Evolutionary conservation across 2,329 filamentous ascomycete genomes (phyloP).

Genomic region (Thielaviopsis ethacetica): DNA sequence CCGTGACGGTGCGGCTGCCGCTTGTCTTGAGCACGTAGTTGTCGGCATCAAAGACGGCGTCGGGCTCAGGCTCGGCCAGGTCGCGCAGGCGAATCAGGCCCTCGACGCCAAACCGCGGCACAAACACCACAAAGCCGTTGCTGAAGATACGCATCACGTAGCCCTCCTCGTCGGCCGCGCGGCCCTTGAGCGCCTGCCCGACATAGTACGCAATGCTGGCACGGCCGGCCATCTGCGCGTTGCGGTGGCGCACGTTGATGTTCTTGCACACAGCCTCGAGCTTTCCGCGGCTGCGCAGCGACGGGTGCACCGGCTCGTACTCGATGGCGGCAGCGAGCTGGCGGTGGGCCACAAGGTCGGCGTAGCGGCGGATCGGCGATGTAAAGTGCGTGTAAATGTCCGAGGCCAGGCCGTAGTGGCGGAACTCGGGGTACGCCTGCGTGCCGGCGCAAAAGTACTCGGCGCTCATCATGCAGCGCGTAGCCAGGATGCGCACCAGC

Average conservation of each 20-base stretch:
- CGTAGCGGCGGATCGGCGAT: slow-evolving; percentile 89
- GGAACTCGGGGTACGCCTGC: slow-evolving; percentile 83
- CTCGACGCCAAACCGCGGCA: slow-evolving; percentile 91
- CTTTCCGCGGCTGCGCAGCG: slow-evolving; percentile 63
- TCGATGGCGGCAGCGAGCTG: slow-evolving; percentile 91
- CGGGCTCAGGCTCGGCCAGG: slow-evolving; percentile 54
- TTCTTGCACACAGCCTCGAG: slow-evolving; percentile 94
- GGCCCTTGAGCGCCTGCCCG: slow-evolving; percentile 69
- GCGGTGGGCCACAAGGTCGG: slow-evolving; percentile 85
- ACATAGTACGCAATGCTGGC: slow-evolving; percentile 97
- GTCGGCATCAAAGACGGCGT: slow-evolving; percentile 71
- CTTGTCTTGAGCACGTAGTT: slow-evolving; percentile 56
- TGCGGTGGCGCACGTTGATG: slow-evolving; percentile 93
- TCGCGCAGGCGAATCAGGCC: slow-evolving; percentile 76
- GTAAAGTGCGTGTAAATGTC: slow-evolving; percentile 99
- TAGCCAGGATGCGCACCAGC: slow-evolving; percentile 90
- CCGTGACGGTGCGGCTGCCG: slow-evolving; percentile 36
- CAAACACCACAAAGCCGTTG: slow-evolving; percentile 93
- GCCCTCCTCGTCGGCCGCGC: slow-evolving; percentile 55
- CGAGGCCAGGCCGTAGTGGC: slow-evolving; percentile 88
- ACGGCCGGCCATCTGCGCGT: slow-evolving; percentile 86
- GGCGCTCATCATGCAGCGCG: slow-evolving; percentile 96
- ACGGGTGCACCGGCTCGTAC: slow-evolving; percentile 73
- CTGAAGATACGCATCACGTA: slow-evolving; percentile 96
- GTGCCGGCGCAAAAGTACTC: slow-evolving; percentile 96